Evolutionary conservation across 2,329 filamentous ascomycete species (phyloP), one percentile per base, ranked within the genome.

Genomic region (Penicillium expansum): DNA sequence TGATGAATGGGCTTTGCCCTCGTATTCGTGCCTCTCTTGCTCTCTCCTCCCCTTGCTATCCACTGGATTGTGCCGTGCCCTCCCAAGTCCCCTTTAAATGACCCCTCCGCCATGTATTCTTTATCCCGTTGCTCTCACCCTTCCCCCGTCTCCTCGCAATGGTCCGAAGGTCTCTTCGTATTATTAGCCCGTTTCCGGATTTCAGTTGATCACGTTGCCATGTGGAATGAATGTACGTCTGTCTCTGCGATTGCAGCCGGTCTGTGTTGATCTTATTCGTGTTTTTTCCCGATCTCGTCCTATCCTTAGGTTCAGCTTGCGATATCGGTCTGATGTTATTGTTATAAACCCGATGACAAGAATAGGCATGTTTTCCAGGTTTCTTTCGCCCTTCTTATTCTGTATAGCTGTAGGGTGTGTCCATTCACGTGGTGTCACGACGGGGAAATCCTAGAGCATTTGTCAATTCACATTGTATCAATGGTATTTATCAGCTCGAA

Each of bases 171-270:
- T 18, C 10, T 47, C 16, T 49, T 55, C 48, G 30, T 54, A 48
- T 52, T 45, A 44, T 52, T 52, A 52, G 29, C 30, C 39, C 30
- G 16, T 41, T 48, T 48, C 38, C 41, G 35, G 48, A 32, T 56
- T 48, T 47, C 48, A 50, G 55, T 50, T 48, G 56, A 52, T 62
- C 50, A 59, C 55, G 61, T 64, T 60, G 61, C 56, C 58, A 68
- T 62, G 65, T 62, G 60, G 48, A 62, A 64, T 57, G 62, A 63
- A 61, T 62, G 59, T 62, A 64, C 55, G 59, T 59, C 44, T 57
- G 58, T 45, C 55, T 51, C 37, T 56, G 56, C 57, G 33, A 49
- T 59, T 61, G 43, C 51, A 61, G 54, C 54, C 43, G 55, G 58
- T 55, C 48, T 56, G 42, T 59, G 35, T 57, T 48, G 43, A 35